phyloP scores from a whole-genome alignment of 2,329 filamentous ascomycete genomes.

The Fusarium sp. region DNA sequence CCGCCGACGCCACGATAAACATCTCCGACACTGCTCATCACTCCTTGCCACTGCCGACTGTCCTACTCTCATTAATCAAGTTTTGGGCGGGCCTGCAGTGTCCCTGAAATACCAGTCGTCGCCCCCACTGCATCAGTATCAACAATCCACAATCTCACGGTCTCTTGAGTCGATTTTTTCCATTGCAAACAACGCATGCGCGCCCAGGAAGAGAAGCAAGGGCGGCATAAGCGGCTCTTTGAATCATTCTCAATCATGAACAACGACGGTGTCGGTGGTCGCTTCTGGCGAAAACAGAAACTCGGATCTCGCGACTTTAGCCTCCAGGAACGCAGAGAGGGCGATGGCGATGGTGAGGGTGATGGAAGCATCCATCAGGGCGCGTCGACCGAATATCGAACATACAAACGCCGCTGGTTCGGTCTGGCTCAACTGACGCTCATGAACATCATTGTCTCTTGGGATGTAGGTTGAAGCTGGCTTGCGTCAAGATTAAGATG shows the following conservation, averaged over 20 bases:
- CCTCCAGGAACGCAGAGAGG: conserved; percentile 39
- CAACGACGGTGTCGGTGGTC: conserved; percentile 31
- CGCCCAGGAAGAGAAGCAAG: conserved; percentile 2
- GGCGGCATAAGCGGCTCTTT: conserved; percentile 6
- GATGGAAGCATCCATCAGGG: conserved; percentile 43
- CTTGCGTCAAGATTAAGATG: background rate
- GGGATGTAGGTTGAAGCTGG: conserved; percentile 78
- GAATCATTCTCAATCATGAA: conserved; percentile 32
- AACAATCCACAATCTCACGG: background rate
- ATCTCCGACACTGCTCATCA: background rate
- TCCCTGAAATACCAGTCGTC: conserved; percentile 1
- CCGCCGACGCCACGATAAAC: background rate
- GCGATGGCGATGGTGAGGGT: conserved; percentile 32
- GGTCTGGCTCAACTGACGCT: conserved; percentile 85
- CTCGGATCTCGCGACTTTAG: conserved; percentile 43
- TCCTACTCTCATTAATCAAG: background rate
- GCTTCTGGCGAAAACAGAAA: conserved; percentile 47
- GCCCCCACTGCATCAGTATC: conserved; percentile 4
- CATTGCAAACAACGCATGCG: conserved; percentile 4
- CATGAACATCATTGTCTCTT: conserved; percentile 92
- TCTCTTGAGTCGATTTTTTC: background rate
- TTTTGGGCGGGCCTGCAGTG: background rate
- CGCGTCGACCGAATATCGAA: conserved; percentile 50
- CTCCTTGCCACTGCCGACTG: background rate
- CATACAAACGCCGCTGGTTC: conserved; percentile 89